phyloP scores from a whole-genome alignment of 2,329 filamentous ascomycete genomes.

The Alternaria consortialis region DNA sequence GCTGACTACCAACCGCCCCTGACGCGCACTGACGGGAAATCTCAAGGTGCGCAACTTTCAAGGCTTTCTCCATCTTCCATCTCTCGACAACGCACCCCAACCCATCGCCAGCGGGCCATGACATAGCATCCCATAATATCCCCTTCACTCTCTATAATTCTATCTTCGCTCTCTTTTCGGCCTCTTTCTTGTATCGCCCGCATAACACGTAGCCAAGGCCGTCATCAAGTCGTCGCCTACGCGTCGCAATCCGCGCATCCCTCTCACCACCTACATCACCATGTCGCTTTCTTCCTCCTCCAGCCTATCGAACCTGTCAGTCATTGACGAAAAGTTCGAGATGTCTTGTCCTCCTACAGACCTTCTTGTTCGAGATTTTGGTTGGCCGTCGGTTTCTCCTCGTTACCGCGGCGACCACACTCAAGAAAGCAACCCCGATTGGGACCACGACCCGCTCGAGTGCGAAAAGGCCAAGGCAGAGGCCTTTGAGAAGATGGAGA shows the following conservation, averaged over 20 bases:
- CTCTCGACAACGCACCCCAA: slow-evolving; percentile 6
- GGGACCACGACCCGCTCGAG: slow-evolving; percentile 34
- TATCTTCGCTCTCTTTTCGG: not conserved
- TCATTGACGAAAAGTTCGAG: slow-evolving; percentile 24
- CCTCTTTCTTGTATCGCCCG: not conserved
- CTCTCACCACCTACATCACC: slow-evolving; percentile 2
- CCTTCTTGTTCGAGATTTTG: slow-evolving; percentile 34
- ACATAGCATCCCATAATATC: slow-evolving; percentile 9
- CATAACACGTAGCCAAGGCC: slow-evolving; percentile 5
- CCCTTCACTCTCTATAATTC: not conserved
- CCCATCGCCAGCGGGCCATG: slow-evolving; percentile 11
- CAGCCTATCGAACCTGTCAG: slow-evolving; percentile 21
- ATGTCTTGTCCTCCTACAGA: slow-evolving; percentile 9
- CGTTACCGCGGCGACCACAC: slow-evolving; percentile 39
- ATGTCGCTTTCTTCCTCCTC: slow-evolving; percentile 22
- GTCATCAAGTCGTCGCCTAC: slow-evolving; percentile 10
- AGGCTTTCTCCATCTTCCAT: slow-evolving; percentile 4
- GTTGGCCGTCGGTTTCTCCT: slow-evolving; percentile 32
- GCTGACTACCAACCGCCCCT: slow-evolving; percentile 21
- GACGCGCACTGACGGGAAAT: slow-evolving; percentile 21
- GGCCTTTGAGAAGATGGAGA: slow-evolving; percentile 36
- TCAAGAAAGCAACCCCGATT: slow-evolving; percentile 38
- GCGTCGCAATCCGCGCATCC: slow-evolving; percentile 9
- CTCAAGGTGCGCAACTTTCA: slow-evolving; percentile 17
- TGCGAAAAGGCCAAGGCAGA: slow-evolving; percentile 30